phyloP scores from a whole-genome alignment of 495 filamentous ascomycete species.

The Pseudoneurospora amorphoporcata region DNA sequence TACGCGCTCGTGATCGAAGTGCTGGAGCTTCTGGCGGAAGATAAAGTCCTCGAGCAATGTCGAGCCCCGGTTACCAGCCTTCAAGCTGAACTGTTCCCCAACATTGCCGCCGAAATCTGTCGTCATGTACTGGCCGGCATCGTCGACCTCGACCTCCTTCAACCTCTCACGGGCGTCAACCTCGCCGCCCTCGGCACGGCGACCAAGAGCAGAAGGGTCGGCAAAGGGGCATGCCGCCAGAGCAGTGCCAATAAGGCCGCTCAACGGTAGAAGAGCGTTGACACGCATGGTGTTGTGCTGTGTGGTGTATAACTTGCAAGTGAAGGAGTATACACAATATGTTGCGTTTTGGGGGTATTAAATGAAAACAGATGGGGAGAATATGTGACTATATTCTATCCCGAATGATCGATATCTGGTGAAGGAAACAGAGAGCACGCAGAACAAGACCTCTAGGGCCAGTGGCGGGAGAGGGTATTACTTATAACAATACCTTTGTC shows the following conservation, averaged over 20 bases:
- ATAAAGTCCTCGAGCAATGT: constrained; percentile 75
- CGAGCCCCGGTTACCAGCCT: constrained; percentile 60
- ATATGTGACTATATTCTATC: background rate
- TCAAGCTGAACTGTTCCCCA: constrained; percentile 57
- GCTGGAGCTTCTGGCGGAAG: constrained; percentile 72
- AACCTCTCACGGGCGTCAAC: background rate
- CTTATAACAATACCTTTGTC: background rate
- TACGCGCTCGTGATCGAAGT: constrained; percentile 71
- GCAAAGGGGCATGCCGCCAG: constrained; percentile 31
- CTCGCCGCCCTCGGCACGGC: background rate
- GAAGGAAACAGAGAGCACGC: background rate
- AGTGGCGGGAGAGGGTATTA: background rate
- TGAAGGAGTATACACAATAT: background rate
- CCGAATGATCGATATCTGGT: background rate
- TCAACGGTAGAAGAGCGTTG: constrained; percentile 14
- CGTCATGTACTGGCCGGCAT: constrained; percentile 52
- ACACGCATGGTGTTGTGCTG: constrained; percentile 1
- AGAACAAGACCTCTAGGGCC: background rate
- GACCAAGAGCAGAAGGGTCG: constrained; percentile 19
- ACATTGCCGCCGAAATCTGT: constrained; percentile 69
- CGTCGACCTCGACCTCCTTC: constrained; percentile 40
- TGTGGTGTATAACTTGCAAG: constrained; percentile 4
- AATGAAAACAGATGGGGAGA: background rate
- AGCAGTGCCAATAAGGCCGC: constrained; percentile 13
- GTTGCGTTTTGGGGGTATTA: background rate